Conservation (phyloP, 345 rosid species). For the Hibiscus mutabilis region DNA sequence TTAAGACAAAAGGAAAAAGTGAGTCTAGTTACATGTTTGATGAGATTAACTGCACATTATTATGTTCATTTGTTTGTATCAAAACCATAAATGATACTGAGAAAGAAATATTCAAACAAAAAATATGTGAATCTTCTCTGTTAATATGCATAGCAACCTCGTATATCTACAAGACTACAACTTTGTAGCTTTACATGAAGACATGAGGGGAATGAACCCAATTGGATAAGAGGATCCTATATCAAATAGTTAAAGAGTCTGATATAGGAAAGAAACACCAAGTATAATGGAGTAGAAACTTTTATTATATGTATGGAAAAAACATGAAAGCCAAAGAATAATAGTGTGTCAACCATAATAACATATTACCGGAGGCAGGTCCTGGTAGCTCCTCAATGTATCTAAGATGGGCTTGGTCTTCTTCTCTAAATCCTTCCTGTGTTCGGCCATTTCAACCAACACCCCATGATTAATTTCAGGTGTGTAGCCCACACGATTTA, state of each 20-base stretch:
- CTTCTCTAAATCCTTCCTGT: constrained; percentile 78
- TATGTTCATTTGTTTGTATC: not conserved
- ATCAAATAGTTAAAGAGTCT: not conserved
- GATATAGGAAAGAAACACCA: not conserved
- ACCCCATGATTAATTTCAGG: constrained; percentile 85
- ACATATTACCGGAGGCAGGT: constrained; percentile 75
- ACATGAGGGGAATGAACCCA: not conserved
- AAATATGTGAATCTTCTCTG: not conserved
- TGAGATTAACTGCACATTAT: not conserved
- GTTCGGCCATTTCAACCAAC: constrained; percentile 82
- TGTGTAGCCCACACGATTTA: constrained; percentile 79
- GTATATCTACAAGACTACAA: not conserved
- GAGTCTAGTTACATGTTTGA: not conserved
- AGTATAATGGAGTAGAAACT: not conserved
- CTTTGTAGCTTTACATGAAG: not conserved
- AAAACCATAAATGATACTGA: not conserved
- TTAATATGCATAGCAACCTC: not conserved
- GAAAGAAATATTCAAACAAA: not conserved
- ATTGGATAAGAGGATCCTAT: not conserved
- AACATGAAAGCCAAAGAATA: not conserved
- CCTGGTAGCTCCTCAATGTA: constrained; percentile 92
- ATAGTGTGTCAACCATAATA: not conserved
- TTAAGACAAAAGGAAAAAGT: not conserved
- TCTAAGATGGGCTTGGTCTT: constrained; percentile 87
- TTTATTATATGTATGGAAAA: not conserved